A percentile compares a stretch with the other conserved stretches of the same genome.
Conservation (phyloP, 371 early-diverging fungal genomes). For the Sporodiniella umbellata region DNA sequence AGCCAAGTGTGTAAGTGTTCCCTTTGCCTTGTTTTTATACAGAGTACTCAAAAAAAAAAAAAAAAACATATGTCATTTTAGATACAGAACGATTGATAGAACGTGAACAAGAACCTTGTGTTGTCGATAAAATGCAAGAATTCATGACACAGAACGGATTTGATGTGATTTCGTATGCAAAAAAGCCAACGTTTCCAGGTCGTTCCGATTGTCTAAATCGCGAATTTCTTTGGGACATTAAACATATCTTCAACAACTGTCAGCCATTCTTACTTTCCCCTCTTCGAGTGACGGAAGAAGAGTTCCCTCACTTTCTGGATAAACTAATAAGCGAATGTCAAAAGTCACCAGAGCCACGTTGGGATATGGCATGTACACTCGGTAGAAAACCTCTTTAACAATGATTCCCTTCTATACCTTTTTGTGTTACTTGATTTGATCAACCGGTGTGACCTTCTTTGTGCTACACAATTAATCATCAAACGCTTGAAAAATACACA, state of each 20-base stretch:
- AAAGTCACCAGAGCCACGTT: slow-evolving; percentile 10
- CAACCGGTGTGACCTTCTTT: too few species aligned
- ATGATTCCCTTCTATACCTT: too few species aligned
- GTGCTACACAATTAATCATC: too few species aligned
- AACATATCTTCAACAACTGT: slow-evolving; percentile 13
- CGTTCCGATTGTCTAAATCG: slow-evolving; percentile 14
- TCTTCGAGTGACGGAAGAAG: slow-evolving; percentile 7
- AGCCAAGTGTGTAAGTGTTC: slow-evolving; percentile 31
- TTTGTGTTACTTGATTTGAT: too few species aligned
- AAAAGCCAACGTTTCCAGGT: slow-evolving; percentile 14
- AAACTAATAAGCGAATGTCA: slow-evolving; percentile 4
- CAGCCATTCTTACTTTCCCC: slow-evolving; percentile 12
- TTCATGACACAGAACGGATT: slow-evolving; percentile 32
- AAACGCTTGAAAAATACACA: too few species aligned
- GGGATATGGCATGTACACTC: slow-evolving; percentile 17
- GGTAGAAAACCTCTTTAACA: slow-evolving; percentile 16
- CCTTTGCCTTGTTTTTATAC: neutral
- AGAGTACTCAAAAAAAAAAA: neutral
- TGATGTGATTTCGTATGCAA: slow-evolving; percentile 18
- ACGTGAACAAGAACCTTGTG: slow-evolving; percentile 48
- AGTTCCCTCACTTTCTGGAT: slow-evolving; percentile 15
- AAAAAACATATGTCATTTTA: slow-evolving; percentile 5
- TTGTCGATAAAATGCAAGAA: slow-evolving; percentile 30
- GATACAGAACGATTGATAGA: slow-evolving; percentile 29
- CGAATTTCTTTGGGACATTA: slow-evolving; percentile 20